Base-by-base conservation (phyloP, 768 basidiomycete species). In the Amanita subjunquillea region DNA sequence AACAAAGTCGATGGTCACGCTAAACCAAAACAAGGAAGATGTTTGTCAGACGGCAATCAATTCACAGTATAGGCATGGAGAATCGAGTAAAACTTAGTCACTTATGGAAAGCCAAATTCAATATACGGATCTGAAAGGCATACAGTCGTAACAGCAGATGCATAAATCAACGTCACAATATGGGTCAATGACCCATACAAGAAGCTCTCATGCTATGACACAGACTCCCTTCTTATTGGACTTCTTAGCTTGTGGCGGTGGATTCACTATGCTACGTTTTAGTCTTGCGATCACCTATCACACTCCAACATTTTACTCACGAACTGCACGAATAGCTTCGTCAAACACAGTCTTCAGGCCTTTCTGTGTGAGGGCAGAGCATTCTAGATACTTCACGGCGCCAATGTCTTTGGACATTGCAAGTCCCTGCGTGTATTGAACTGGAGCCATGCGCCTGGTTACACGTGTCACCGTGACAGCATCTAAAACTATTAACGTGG, bases 341-440 rank as follows among this genome's bases (percentile, higher is more conserved):
- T 98, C 96, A 65, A 99, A 99, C 41, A 99, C 96, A 54, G 87
- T 94, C 81, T 99, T 99, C 65, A 99, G 73, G 13, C 95, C 95
- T 71, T 98, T 96, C 76, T 98, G 96, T 44, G 95, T 97, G 63
- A 95, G 73, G 32, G 94, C 92, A 27, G 92, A 95, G 68, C 93
- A 96, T 68, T 96, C 93, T 54, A 96, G 72, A 63, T 96, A 96
- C 70, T 94, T 94, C 59, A 97, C 91, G 32, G 95, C 96, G 23
- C 85, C 87, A 58, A 99, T 92, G 61, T 98, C 96, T 65, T 87
- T 86, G 55, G 83, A 82, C 84, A 96, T 93, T 43, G 83, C 76
- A 43, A 91, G 83, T 51, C 93, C 96, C 68, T 93, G 89, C 40
- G 82, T 76, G 69, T 95, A 99, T 58, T 87, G 80, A 62, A 99